phyloP scores from a whole-genome alignment of 306 rosid genomes.

The Malus sieversii region DNA sequence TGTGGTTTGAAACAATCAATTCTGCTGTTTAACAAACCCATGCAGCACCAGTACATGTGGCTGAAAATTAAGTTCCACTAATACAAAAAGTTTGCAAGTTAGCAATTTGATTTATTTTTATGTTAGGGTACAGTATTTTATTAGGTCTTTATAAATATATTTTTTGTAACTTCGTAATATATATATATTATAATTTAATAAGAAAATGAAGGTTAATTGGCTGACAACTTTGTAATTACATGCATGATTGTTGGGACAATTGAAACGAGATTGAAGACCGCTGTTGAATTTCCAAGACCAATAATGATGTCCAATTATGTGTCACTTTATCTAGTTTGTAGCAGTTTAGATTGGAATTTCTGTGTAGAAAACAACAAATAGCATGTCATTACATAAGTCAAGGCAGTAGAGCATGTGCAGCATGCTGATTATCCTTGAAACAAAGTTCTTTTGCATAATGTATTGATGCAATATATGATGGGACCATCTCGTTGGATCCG shows the following conservation, averaged over 20 bases:
- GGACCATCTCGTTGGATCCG: not conserved
- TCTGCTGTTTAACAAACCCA: not conserved
- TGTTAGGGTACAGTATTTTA: too few species aligned
- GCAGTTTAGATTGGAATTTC: not conserved
- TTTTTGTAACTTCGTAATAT: not conserved
- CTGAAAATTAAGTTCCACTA: not conserved
- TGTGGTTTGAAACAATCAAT: not conserved
- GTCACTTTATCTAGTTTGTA: constrained; percentile 12
- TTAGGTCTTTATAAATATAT: not conserved
- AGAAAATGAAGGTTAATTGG: not conserved
- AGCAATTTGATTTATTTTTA: not conserved
- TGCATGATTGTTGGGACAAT: constrained; percentile 8
- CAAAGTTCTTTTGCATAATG: constrained; percentile 4
- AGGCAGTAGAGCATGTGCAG: constrained; percentile 22
- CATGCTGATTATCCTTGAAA: constrained; percentile 17
- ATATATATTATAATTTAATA: too few species aligned
- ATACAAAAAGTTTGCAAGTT: not conserved
- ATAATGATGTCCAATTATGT: constrained; percentile 23
- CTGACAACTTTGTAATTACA: not conserved
- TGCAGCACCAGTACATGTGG: not conserved
- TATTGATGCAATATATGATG: constrained; percentile 8
- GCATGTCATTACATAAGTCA: constrained; percentile 34
- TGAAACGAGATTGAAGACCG: constrained; percentile 1
- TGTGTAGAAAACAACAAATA: constrained; percentile 24
- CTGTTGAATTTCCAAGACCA: constrained; percentile 21